A percentile compares a stretch with the other conserved stretches of the same genome.
phyloP scores from a whole-genome alignment of 2,329 filamentous ascomycete genomes.

The Aspergillus arachidicola region DNA sequence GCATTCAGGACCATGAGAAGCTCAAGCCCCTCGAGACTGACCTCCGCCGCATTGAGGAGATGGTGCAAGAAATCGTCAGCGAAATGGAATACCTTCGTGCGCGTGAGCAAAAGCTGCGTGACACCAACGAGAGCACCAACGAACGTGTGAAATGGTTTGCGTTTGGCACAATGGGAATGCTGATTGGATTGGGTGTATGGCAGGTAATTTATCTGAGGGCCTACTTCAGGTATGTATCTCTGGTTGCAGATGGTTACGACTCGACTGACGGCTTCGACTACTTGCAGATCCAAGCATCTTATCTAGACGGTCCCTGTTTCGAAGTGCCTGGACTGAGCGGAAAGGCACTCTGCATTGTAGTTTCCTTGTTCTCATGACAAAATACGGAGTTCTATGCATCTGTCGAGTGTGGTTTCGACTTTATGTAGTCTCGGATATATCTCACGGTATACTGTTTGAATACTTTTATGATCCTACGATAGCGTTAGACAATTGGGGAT shows the following conservation, averaged over 20 bases:
- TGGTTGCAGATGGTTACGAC: neutral
- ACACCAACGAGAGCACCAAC: slow-evolving; percentile 99
- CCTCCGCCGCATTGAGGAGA: slow-evolving; percentile 87
- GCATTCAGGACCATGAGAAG: slow-evolving; percentile 95
- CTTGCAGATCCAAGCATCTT: slow-evolving; percentile 66
- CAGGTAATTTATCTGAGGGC: slow-evolving; percentile 97
- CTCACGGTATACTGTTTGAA: slow-evolving; percentile 24
- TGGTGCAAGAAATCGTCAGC: slow-evolving; percentile 80
- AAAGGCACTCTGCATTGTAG: slow-evolving; percentile 16
- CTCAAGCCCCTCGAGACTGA: slow-evolving; percentile 96
- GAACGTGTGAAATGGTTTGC: slow-evolving; percentile 99
- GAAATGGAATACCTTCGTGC: slow-evolving; percentile 95
- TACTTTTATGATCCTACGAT: slow-evolving; percentile 26
- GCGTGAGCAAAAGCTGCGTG: slow-evolving; percentile 91
- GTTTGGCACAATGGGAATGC: slow-evolving; percentile 85
- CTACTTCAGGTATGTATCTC: slow-evolving; percentile 75
- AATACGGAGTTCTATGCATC: slow-evolving; percentile 26
- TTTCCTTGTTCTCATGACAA: slow-evolving; percentile 23
- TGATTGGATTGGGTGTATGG: slow-evolving; percentile 88
- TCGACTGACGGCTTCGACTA: slow-evolving; percentile 9
- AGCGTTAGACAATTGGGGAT: slow-evolving; percentile 10
- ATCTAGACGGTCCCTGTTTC: slow-evolving; percentile 49
- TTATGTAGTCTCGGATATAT: slow-evolving; percentile 22
- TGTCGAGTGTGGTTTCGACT: slow-evolving; percentile 15
- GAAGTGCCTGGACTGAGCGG: slow-evolving; percentile 8